Percentiles rank a stretch among this genome's conserved stretches.
These are phyloP conservation scores for Dillenia suffruticosa DNA, from an alignment of 164 flowering plant species.

Conservation along the genomic window DNA sequence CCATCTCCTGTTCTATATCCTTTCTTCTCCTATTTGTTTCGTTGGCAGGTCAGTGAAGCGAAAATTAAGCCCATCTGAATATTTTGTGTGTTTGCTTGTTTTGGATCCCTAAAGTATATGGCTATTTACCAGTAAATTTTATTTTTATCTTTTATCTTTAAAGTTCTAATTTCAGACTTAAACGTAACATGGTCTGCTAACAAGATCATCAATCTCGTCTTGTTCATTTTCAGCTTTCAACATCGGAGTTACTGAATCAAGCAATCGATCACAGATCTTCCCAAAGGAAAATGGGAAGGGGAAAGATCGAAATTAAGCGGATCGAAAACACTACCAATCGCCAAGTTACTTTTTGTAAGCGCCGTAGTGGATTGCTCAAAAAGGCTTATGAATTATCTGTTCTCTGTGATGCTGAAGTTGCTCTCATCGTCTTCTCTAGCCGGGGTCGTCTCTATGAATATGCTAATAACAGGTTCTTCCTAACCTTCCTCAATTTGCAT, in stretches of 20 bases:
- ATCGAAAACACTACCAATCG: constrained; percentile 30
- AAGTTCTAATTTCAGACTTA: neutral
- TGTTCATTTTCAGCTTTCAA: constrained; percentile 6
- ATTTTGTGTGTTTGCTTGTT: too few relatives aligned
- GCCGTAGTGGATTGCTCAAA: constrained; percentile 27
- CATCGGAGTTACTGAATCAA: constrained; percentile 9
- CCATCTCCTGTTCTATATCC: too few relatives aligned
- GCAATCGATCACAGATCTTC: constrained; percentile 5
- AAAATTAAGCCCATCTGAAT: too few relatives aligned
- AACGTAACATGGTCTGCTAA: neutral
- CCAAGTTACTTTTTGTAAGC: constrained; percentile 31
- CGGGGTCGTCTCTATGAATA: constrained; percentile 33
- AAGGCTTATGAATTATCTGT: constrained; percentile 30
- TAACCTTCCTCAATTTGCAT: neutral
- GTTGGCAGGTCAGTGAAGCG: too few relatives aligned
- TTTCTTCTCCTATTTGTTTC: too few relatives aligned
- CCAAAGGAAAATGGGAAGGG: constrained; percentile 20
- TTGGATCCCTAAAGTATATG: too few relatives aligned
- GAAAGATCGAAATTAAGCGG: constrained; percentile 31
- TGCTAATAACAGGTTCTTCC: constrained; percentile 22
- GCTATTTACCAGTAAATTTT: neutral
- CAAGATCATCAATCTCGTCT: neutral
- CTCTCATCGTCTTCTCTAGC: constrained; percentile 26
- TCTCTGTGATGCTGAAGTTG: constrained; percentile 30
- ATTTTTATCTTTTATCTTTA: neutral